Percentiles rank a stretch among this genome's conserved stretches.
These are phyloP conservation scores for Phytophthora syringae DNA, from an alignment of 352 stramenopile species.

Conservation along the genomic window DNA sequence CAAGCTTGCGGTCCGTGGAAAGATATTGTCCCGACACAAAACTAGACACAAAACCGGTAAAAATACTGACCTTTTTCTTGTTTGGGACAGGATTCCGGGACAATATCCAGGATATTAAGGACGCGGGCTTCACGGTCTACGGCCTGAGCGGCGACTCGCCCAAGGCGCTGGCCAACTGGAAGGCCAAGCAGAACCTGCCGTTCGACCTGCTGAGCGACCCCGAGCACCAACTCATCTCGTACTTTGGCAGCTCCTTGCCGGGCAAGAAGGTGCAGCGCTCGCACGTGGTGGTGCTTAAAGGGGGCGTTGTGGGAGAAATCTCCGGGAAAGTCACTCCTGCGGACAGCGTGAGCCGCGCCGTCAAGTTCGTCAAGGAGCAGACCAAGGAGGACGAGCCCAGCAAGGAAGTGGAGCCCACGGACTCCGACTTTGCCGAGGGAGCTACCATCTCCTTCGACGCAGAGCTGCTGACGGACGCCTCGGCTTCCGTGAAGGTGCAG, in stretches of 20 bases:
- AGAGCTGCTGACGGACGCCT: slow-evolving; percentile 74
- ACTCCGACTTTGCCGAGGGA: slow-evolving; percentile 45
- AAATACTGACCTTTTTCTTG: slow-evolving; percentile 5
- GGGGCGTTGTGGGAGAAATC: slow-evolving; percentile 83
- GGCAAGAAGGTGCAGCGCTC: slow-evolving; percentile 85
- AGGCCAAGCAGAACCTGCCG: slow-evolving; percentile 75
- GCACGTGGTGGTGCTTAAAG: slow-evolving; percentile 84
- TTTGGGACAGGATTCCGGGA: slow-evolving; percentile 80
- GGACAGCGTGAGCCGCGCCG: slow-evolving; percentile 75
- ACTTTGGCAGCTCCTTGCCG: slow-evolving; percentile 85
- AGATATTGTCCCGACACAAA: too few relatives aligned
- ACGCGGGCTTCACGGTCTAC: slow-evolving; percentile 83
- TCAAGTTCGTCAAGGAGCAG: slow-evolving; percentile 76
- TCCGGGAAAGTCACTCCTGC: slow-evolving; percentile 75
- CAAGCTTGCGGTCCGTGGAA: slow-evolving; percentile 72
- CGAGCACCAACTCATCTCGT: slow-evolving; percentile 83
- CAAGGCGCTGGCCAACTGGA: slow-evolving; percentile 79
- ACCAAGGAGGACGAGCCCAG: not conserved
- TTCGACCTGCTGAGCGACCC: slow-evolving; percentile 88
- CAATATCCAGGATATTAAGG: slow-evolving; percentile 82
- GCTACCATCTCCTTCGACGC: slow-evolving; percentile 61
- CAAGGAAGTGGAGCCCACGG: slow-evolving; percentile 14
- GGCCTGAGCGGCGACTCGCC: slow-evolving; percentile 79
- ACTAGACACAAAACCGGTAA: too few relatives aligned
- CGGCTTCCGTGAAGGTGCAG: slow-evolving; percentile 64